Evolutionary conservation across 2,329 filamentous ascomycete species (phyloP).

Genomic region (Aspergillus brunneoviolaceus): DNA sequence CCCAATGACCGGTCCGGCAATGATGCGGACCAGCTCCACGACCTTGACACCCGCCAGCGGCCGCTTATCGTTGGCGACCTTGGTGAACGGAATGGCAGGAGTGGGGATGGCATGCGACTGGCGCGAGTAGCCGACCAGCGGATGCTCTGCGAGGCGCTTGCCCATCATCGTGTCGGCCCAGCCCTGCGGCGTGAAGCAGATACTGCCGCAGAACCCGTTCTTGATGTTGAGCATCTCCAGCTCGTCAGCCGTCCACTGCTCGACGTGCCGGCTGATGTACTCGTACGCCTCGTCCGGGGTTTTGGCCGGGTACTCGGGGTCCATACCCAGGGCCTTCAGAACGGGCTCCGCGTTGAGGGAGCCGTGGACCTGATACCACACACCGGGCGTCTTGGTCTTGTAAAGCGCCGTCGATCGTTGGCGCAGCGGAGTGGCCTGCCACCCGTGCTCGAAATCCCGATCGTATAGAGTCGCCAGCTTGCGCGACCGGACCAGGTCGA

Average conservation of each 20-base stretch:
- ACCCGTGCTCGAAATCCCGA: neutral
- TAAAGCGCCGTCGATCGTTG: neutral
- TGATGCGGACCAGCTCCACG: neutral
- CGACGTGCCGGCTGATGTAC: neutral
- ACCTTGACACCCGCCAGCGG: conserved; percentile 1
- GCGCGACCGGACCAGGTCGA: neutral
- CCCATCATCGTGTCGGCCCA: neutral
- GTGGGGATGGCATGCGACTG: neutral
- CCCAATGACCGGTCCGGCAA: neutral
- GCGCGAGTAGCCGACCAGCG: neutral
- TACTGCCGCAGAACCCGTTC: conserved; percentile 1
- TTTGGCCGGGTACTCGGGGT: neutral
- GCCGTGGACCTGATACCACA: neutral
- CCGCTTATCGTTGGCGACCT: neutral
- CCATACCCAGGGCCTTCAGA: neutral
- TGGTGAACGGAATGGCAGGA: neutral
- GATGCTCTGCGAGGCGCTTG: neutral
- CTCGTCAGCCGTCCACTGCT: neutral
- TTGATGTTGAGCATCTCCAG: conserved; percentile 1
- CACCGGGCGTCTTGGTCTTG: neutral
- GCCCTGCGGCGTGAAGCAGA: neutral
- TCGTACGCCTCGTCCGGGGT: neutral
- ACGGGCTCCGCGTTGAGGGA: neutral
- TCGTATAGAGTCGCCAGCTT: neutral
- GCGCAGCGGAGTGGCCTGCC: neutral